Conservation (phyloP, 1,139 yeast species). For the Groenewaldozyma auringiensis region DNA sequence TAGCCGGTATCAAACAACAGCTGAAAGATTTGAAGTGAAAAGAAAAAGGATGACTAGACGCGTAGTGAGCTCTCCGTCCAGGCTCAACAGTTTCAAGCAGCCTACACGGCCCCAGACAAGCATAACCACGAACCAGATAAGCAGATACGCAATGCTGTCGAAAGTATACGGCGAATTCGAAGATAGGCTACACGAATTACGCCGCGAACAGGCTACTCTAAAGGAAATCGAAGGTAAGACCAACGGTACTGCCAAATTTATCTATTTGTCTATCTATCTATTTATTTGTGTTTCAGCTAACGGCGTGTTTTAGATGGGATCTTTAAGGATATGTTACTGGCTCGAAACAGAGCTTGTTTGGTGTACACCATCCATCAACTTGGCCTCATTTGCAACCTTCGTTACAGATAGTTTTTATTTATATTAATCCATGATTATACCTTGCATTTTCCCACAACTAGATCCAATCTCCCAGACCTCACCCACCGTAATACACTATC, state of each 20-base stretch:
- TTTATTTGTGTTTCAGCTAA: background rate
- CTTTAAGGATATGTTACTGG: background rate
- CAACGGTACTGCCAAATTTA: too few species aligned
- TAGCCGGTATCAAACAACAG: background rate
- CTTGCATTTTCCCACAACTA: too few species aligned
- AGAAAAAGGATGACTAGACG: too few species aligned
- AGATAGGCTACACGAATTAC: background rate
- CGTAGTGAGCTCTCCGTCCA: background rate
- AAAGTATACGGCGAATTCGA: background rate
- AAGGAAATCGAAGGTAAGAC: background rate
- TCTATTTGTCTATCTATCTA: background rate
- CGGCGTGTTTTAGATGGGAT: background rate
- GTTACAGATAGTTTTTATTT: constrained; percentile 15
- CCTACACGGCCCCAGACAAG: background rate
- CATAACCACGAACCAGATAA: background rate
- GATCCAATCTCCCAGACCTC: too few species aligned
- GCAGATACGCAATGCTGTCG: constrained; percentile 2
- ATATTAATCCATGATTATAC: too few species aligned
- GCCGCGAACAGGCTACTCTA: background rate
- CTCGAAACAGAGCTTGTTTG: background rate
- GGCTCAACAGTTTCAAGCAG: background rate
- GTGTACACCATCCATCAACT: background rate
- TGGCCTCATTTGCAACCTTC: background rate
- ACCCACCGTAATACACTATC: too few species aligned
- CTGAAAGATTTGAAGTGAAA: background rate